phyloP scores from a whole-genome alignment of 345 rosid genomes.

The Citrus sinensis region DNA sequence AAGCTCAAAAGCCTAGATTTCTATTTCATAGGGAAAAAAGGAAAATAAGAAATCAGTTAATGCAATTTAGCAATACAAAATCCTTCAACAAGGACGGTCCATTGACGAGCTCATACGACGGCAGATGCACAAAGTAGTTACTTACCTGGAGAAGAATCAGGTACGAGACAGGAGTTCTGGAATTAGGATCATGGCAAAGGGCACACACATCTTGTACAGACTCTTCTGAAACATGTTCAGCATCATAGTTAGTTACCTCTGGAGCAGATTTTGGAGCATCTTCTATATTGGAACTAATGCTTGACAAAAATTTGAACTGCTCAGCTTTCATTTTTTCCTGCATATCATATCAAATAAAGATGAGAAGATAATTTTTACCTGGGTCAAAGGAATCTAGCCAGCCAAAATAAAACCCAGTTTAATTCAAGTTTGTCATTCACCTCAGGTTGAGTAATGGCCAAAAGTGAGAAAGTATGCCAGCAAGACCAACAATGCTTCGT shows the following conservation, averaged over 20 bases:
- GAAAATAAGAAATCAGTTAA: constrained; percentile 10
- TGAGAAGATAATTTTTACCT: constrained; percentile 18
- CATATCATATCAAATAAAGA: constrained; percentile 22
- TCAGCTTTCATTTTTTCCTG: constrained; percentile 99
- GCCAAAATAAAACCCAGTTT: constrained; percentile 2
- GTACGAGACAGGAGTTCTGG: constrained; percentile 72
- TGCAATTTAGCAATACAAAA: neutral
- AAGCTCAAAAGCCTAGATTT: constrained; percentile 87
- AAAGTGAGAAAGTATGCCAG: neutral
- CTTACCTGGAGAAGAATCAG: constrained; percentile 89
- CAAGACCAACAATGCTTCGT: neutral
- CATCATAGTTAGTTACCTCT: constrained; percentile 43
- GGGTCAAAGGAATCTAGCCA: neutral
- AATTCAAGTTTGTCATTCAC: neutral
- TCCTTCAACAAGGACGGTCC: neutral
- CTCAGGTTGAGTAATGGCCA: neutral
- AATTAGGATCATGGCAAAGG: constrained; percentile 81
- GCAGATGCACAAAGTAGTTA: constrained; percentile 17
- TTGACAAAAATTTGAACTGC: constrained; percentile 83
- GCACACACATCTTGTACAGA: constrained; percentile 66
- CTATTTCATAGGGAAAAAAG: constrained; percentile 38
- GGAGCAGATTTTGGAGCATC: constrained; percentile 41
- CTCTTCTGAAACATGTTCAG: constrained; percentile 36
- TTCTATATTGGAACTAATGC: constrained; percentile 43
- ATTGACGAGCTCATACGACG: constrained; percentile 1